A percentile compares a stretch with the other conserved stretches of the same genome.
These are phyloP conservation scores for Trametes meyenii DNA, from an alignment of 768 basidiomycete species.

Conservation along the genomic window DNA sequence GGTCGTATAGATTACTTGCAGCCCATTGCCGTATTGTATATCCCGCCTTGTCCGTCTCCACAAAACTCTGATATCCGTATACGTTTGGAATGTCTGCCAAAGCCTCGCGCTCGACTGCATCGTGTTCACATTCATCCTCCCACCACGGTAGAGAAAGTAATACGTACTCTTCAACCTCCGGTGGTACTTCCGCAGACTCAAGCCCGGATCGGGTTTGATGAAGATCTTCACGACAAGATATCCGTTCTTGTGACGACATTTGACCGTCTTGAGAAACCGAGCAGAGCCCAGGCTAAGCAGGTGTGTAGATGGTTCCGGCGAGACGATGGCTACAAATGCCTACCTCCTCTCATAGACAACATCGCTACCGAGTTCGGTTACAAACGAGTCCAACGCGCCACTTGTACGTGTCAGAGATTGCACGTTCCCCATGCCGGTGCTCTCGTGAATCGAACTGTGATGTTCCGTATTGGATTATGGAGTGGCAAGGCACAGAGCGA, in stretches of 20 bases:
- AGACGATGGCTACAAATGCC: constrained; percentile 23
- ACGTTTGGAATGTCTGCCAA: constrained; percentile 85
- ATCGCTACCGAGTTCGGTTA: constrained; percentile 85
- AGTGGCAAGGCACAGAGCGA: too few species aligned
- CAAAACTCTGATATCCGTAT: constrained; percentile 84
- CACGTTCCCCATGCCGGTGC: constrained; percentile 68
- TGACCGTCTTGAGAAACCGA: constrained; percentile 79
- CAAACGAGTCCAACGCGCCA: constrained; percentile 87
- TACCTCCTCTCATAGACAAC: constrained; percentile 93
- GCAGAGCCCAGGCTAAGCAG: constrained; percentile 63
- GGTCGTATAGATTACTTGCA: constrained; percentile 92
- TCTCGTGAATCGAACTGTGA: not conserved
- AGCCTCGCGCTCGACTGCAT: constrained; percentile 80
- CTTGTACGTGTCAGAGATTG: constrained; percentile 75
- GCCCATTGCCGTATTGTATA: constrained; percentile 96
- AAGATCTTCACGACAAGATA: constrained; percentile 92
- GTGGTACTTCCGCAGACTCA: constrained; percentile 76
- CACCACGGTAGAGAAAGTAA: not conserved
- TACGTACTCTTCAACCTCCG: constrained; percentile 73
- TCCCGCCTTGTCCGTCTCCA: constrained; percentile 95
- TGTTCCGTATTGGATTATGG: too few species aligned
- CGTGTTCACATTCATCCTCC: constrained; percentile 6
- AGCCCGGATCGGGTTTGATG: constrained; percentile 88
- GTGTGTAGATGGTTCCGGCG: not conserved
- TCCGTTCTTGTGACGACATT: constrained; percentile 82